Base-by-base conservation (phyloP, 1,139 yeast genomes). In the Scheffersomyces titani region DNA sequence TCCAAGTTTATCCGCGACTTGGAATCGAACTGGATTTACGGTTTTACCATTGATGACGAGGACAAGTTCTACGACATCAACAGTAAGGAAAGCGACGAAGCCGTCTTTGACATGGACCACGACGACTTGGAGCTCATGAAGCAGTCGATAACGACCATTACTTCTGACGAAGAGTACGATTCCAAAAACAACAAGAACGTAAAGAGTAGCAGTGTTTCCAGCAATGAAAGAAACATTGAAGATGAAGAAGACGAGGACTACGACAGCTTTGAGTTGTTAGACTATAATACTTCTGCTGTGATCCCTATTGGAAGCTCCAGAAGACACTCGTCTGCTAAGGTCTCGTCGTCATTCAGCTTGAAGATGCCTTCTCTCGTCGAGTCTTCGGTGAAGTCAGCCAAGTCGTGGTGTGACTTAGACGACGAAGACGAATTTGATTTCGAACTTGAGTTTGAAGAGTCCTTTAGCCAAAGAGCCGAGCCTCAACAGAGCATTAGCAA, bases 1-100 rank as follows among this genome's bases (percentile, higher is more conserved):
- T 65, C 67, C 51, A 59, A 60, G 54, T 78, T 77, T 58, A 63
- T 76, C 53, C 52, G 51, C 18, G 74, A 70, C 44, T 66, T 78
- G 58, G 71, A 70, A 51, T 62, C 63, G 44, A 66, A 68, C 56
- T 73, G 76, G 74, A 63, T 63, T 52, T 67, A 66, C 54, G 77
- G 77, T 5, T 72, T 78, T 51, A 74, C 77, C 5, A 66, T 76
- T 22, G 80, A 77, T 59, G 81, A 78, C 47, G 76, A 69, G 55
- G 59, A 58, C 52, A 63, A 62, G 19, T 52, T 62, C 18, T 71
- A 63, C 44, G 63, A 63, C 16, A 36, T 36, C 30, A 59, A 62
- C 19, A 59, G 59, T 46, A 61, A 58, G 44, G 53, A 44, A n/a
- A 49, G 52, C 24, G 60, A 58, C 46, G 60, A 61, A 22, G 64